phyloP scores from a whole-genome alignment of 371 early-diverging fungal species.

The Mortierella sp. region DNA sequence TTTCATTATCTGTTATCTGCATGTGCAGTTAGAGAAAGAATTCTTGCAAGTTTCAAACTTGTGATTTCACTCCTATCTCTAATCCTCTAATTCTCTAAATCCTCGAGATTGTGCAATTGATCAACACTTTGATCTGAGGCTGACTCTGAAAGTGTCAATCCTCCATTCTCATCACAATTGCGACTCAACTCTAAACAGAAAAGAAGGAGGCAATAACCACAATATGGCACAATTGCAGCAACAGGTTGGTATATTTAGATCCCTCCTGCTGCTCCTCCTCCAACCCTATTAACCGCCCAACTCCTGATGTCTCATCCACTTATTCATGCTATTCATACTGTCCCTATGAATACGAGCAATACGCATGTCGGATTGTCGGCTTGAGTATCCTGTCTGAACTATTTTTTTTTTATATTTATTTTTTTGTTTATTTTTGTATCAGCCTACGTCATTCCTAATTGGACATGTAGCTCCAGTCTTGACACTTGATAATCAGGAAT shows the following conservation, averaged over 20 bases:
- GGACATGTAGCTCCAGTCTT: constrained; percentile 52
- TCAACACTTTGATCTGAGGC: neutral
- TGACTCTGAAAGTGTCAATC: neutral
- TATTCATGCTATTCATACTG: neutral
- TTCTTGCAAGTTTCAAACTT: neutral
- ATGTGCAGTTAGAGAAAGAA: neutral
- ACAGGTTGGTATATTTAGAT: constrained; percentile 8
- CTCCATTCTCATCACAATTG: neutral
- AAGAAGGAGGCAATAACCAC: neutral
- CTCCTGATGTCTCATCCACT: neutral
- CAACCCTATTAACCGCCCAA: neutral
- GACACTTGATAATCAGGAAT: constrained; percentile 27
- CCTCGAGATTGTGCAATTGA: neutral
- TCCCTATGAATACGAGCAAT: neutral
- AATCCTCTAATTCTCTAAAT: neutral
- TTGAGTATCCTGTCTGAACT: neutral
- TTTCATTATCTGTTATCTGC: neutral
- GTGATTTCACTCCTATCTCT: neutral
- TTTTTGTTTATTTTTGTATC: neutral
- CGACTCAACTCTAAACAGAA: neutral
- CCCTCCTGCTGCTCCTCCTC: neutral
- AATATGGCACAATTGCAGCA: neutral
- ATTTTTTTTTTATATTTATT: neutral
- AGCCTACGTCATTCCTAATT: constrained; percentile 34
- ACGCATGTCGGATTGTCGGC: neutral